These are phyloP conservation scores for Grigorovia transvaalensis DNA, from an alignment of 805 yeast genomes.

Conservation along the genomic window DNA sequence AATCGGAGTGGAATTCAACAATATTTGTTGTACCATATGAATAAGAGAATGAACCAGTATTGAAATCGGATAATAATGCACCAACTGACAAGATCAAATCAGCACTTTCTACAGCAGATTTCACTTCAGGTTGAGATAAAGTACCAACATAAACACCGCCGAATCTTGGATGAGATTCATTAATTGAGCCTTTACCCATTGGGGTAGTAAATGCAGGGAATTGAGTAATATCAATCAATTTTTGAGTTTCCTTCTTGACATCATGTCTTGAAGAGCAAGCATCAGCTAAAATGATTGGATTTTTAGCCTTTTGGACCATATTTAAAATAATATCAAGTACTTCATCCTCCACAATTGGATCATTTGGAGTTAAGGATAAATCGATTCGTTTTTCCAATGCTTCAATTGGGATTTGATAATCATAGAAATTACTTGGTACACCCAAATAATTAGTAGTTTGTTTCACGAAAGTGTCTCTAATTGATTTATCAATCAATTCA, in stretches of 20 bases:
- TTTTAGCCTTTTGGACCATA: conserved; percentile 1
- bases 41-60: conserved; percentile 5
- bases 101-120: conserved; percentile 3
- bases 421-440: conserved; percentile 4
- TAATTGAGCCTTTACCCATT: conserved; percentile 5
- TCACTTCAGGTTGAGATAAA: conserved; percentile 3
- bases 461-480: conserved; percentile 2
- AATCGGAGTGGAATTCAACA: conserved; percentile 4
- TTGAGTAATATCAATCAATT: conserved; percentile 4
- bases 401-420: neutral
- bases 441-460: conserved; percentile 4
- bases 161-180: conserved; percentile 4
- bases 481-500: conserved; percentile 1
- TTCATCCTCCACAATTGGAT: conserved; percentile 2
- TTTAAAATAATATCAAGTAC: neutral
- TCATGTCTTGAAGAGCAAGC: conserved; percentile 5
- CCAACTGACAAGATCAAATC: conserved; percentile 4
- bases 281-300: conserved; percentile 4
- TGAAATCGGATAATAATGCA: conserved; percentile 5
- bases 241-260: conserved; percentile 1
- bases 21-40: conserved; percentile 1
- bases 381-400: conserved; percentile 2
- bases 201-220: conserved; percentile 4
- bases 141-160: conserved; percentile 6
- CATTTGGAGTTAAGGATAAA: conserved; percentile 1